Conservation (phyloP, 2,329 filamentous ascomycete genomes). For the Emmonsiellopsis sp. region DNA sequence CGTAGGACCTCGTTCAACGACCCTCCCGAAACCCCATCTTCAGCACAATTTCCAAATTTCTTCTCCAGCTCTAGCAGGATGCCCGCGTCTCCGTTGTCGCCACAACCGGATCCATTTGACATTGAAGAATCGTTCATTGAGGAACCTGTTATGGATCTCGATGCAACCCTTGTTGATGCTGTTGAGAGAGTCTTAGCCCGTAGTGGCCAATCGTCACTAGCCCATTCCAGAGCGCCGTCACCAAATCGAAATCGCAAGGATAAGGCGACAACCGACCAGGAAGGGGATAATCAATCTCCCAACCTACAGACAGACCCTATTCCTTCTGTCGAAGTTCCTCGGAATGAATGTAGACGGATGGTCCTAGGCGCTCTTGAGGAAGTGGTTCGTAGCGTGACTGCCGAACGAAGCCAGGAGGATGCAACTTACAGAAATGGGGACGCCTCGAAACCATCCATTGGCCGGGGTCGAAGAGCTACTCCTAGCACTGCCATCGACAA, state of each 20-base stretch:
- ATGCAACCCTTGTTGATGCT: conserved; percentile 48
- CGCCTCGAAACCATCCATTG: conserved; percentile 14
- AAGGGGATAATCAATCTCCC: conserved; percentile 11
- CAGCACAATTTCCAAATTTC: conserved; percentile 19
- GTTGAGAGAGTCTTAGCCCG: conserved; percentile 45
- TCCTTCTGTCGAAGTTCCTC: conserved; percentile 36
- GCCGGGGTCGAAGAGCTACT: conserved; percentile 23
- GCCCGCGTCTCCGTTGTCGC: conserved; percentile 2
- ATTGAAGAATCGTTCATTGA: conserved; percentile 44
- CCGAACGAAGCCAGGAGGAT: conserved; percentile 35
- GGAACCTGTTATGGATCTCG: conserved; percentile 48
- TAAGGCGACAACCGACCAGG: conserved; percentile 17
- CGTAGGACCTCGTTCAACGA: conserved; percentile 19
- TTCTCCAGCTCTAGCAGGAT: conserved; percentile 13
- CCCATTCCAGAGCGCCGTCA: conserved; percentile 32
- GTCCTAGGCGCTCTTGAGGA: conserved; percentile 49
- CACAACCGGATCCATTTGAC: conserved; percentile 9
- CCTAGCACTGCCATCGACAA: conserved; percentile 34
- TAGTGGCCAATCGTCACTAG: conserved; percentile 32
- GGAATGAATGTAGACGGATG: conserved; percentile 43
- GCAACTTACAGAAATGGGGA: conserved; percentile 20
- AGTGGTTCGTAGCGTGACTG: conserved; percentile 46
- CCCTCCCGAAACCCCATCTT: conserved; percentile 12
- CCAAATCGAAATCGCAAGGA: conserved; percentile 27
- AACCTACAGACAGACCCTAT: conserved; percentile 14